Evolutionary conservation across 2,329 filamentous ascomycete species (phyloP), one percentile per base, ranked within the genome.

Genomic region (Colletotrichum graminicola): DNA sequence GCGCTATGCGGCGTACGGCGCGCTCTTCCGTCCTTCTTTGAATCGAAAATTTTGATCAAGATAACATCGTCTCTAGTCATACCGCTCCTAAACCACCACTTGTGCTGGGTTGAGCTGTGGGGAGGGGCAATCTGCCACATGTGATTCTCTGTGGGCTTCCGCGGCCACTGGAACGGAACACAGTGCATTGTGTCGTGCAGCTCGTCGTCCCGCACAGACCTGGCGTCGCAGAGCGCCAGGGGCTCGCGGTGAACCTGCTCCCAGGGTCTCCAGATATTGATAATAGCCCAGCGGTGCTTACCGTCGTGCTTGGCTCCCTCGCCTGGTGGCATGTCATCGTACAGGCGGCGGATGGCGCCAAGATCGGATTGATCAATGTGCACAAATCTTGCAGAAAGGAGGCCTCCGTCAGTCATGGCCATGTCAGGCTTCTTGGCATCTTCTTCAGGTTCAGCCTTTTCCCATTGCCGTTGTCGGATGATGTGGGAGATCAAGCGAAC

Each of bases 1-100:
- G 94, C 94, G 7, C 91, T 91, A 81, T 97, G 93, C 18, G 94
- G 90, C 45, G 88, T 83, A 57, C 88, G 80, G 0, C 89, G 87
- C 10, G 87, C 88, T 67, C 88, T 88, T 45, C 76, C 78, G 0
- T 82, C 82, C 0, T 82, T 85, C 39, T 67, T 67, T 0, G 90
- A 93, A 77, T 91, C 89, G 75, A 86, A 90, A 73, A 87, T 89
- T 77, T 91, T 91, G 79, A 91, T 89, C 47, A 91, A 75, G 14
- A 88, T 81, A 6, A 88, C 86, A 78, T 91, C 84, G 11, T 85
- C 79, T 0, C 87, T 86, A 0, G 80, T 83, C 78, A 89, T 84
- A 5, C 80, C 82, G 72, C 83, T 81, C 71, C 86, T 82, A 76
- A 86, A 90, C 76, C 84, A 86, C 87, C 87, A 90, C 74, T 80